Base-by-base conservation (phyloP, 2,329 filamentous ascomycete genomes). In the Fusarium sublunatum region DNA sequence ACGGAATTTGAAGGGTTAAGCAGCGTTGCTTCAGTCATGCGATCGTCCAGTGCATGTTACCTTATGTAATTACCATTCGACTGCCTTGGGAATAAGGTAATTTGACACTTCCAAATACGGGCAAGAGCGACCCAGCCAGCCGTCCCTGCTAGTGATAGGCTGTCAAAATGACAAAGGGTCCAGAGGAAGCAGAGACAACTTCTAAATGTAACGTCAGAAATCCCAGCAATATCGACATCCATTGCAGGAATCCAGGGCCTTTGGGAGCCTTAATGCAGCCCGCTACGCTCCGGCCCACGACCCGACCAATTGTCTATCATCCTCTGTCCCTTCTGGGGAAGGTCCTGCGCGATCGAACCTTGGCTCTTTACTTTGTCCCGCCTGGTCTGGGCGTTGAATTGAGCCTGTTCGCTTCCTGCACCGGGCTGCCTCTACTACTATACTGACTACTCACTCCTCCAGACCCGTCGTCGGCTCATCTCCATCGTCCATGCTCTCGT, bases 351-450 rank as follows among this genome's bases (percentile, higher is more conserved):
- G 51, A 68, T 65, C 64, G 50, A 41, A 49, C 55, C 58, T 64
- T 58, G 64, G 43, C 64, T 64, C 47, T n/a, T 68, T 68, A 55
- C 68, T 70, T 70, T 67, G 53, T 70, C 64, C 68, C 64, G 63
- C 41, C 52, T 68, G 64, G 68, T 49, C 58, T 68, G 44, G 61
- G 64, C 67, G 61, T 66, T 62, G 45, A 53, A 63, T 50, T 69
- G 58, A 48, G 68, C 65, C 67, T 64, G 61, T 58, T 54, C 51
- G 28, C 51, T 58, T 38, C 38, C 53, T 70, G 50, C 41, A 64
- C 67, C 55, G 47, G 40, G 53, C 56, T 55, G 40, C 42, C 53
- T 58, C 42, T 19, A 19, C 42, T 19, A 19, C 19, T 19, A 2
- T 19, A 19, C 19, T 19, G 19, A 19, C 19, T 19, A 19, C 19